phyloP scores from a whole-genome alignment of 2,329 filamentous ascomycete species.

The Sclerotinia borealis region DNA sequence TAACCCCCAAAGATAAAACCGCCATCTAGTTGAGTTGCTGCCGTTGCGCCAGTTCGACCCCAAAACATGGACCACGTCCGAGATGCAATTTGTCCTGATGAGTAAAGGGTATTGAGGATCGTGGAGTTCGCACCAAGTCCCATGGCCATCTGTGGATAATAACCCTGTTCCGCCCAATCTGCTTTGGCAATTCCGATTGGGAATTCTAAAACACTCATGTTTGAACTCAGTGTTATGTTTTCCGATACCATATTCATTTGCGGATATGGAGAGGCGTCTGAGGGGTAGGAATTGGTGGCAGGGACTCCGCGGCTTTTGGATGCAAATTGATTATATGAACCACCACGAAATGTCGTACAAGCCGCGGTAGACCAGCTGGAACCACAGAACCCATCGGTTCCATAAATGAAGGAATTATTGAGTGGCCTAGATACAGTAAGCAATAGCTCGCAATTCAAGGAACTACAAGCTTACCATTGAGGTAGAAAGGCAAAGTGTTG shows the following conservation, averaged over 20 bases:
- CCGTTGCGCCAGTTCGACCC: neutral
- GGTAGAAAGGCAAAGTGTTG: neutral
- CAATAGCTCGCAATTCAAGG: neutral
- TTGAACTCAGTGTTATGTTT: neutral
- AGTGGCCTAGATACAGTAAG: neutral
- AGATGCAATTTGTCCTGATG: constrained; percentile 5
- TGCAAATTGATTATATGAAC: neutral
- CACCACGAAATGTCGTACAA: constrained; percentile 4
- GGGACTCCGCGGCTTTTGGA: neutral
- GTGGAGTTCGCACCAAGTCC: constrained; percentile 8
- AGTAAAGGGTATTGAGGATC: neutral
- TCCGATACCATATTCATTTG: neutral
- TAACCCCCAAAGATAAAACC: constrained; percentile 2
- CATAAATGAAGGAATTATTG: constrained; percentile 2
- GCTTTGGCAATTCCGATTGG: neutral
- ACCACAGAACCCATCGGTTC: neutral
- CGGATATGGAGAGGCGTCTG: neutral
- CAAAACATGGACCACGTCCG: constrained; percentile 8
- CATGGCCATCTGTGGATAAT: constrained; percentile 3
- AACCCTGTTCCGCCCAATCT: constrained; percentile 10
- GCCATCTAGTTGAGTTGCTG: neutral
- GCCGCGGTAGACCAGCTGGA: neutral
- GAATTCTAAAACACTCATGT: neutral
- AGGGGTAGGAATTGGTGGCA: neutral
- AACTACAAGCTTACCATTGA: neutral